A percentile compares a stretch with the other conserved stretches of the same genome.
phyloP scores from a whole-genome alignment of 1,284 basidiomycete species.

The Mycosarcoma maydis region DNA sequence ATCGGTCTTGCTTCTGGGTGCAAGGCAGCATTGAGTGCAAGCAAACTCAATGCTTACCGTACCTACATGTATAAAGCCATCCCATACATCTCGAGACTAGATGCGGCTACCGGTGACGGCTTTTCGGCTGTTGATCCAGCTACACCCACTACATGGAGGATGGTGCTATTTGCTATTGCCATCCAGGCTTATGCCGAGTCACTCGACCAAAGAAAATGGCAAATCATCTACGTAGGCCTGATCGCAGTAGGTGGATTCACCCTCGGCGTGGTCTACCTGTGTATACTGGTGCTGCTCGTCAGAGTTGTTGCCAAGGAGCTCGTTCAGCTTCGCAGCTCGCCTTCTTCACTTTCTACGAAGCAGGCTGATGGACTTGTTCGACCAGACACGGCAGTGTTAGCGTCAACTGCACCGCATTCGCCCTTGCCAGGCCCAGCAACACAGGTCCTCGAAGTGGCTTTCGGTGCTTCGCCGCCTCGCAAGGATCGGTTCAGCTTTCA shows the following conservation, averaged over 20 bases:
- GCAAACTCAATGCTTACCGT: slow-evolving; percentile 5
- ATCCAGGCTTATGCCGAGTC: slow-evolving; percentile 4
- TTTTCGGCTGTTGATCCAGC: background rate
- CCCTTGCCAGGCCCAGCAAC: background rate
- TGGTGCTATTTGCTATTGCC: slow-evolving; percentile 1
- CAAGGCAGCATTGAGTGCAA: background rate
- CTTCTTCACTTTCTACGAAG: too few relatives aligned
- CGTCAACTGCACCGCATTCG: background rate
- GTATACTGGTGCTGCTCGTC: slow-evolving; percentile 8
- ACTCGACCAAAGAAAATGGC: slow-evolving; percentile 4
- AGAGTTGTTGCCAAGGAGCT: slow-evolving; percentile 20
- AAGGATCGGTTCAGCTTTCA: background rate
- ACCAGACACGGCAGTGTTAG: too few relatives aligned
- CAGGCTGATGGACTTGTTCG: too few relatives aligned
- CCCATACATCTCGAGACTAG: background rate
- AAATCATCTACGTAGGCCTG: slow-evolving; percentile 1
- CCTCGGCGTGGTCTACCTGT: slow-evolving; percentile 1
- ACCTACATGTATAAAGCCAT: background rate
- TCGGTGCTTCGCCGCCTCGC: background rate
- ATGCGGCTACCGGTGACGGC: background rate
- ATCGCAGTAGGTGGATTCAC: slow-evolving; percentile 8
- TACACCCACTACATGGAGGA: background rate
- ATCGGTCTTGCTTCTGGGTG: background rate
- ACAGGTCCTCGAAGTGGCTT: background rate
- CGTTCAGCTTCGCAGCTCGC: slow-evolving; percentile 7